Conservation (phyloP, 305 asterid genomes). For the Fraxinus sp. region DNA sequence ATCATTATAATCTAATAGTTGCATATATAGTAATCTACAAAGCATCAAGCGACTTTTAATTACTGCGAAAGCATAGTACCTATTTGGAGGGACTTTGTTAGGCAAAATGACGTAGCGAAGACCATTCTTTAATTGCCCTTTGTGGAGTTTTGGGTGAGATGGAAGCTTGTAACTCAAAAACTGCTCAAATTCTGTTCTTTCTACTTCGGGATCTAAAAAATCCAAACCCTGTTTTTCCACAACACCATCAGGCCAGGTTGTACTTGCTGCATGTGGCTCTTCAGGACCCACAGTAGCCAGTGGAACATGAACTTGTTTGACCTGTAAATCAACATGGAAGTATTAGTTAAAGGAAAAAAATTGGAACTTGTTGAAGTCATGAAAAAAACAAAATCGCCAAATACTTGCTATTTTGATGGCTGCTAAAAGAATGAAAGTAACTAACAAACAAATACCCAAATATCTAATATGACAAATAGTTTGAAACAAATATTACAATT, state of each 20-base stretch:
- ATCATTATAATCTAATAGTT: slow-evolving; percentile 13
- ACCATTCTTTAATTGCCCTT: slow-evolving; percentile 93
- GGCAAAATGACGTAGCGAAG: slow-evolving; percentile 92
- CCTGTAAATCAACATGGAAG: slow-evolving; percentile 35
- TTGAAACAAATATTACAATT: background rate
- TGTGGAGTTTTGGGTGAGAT: slow-evolving; percentile 84
- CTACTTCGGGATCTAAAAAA: slow-evolving; percentile 55
- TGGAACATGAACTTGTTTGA: slow-evolving; percentile 43
- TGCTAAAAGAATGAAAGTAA: slow-evolving; percentile 12
- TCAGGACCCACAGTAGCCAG: slow-evolving; percentile 89
- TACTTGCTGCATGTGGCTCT: slow-evolving; percentile 98
- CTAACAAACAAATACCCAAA: background rate
- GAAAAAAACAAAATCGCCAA: slow-evolving; percentile 1
- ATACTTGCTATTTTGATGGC: slow-evolving; percentile 10
- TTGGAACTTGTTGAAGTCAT: slow-evolving; percentile 18
- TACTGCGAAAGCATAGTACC: slow-evolving; percentile 42
- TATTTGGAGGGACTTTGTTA: slow-evolving; percentile 92
- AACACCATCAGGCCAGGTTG: slow-evolving; percentile 86
- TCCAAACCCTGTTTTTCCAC: slow-evolving; percentile 67
- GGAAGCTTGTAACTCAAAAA: slow-evolving; percentile 73
- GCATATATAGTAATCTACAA: slow-evolving; percentile 14
- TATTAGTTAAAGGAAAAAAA: background rate
- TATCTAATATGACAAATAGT: background rate
- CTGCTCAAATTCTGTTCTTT: slow-evolving; percentile 59
- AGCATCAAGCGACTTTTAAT: slow-evolving; percentile 8